Evolutionary conservation across 2,329 filamentous ascomycete genomes (phyloP).

Genomic region (Fusarium pseudonygamai): DNA sequence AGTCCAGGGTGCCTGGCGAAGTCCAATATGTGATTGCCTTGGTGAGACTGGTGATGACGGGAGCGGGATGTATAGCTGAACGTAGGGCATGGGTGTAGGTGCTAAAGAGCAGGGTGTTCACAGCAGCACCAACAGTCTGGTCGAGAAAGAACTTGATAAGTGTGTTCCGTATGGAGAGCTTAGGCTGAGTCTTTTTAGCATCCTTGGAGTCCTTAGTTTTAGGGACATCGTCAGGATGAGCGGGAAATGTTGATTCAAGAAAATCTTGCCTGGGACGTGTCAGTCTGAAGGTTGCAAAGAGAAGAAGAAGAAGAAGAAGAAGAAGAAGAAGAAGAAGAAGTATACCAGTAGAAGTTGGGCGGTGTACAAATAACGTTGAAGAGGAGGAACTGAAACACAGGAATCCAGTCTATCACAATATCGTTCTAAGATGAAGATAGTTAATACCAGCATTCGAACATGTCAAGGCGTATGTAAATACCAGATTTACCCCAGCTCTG

Average conservation of each 20-base stretch:
- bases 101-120: slow-evolving; percentile 74
- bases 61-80: slow-evolving; percentile 56
- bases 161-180: slow-evolving; percentile 71
- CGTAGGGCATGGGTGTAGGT: slow-evolving; percentile 67
- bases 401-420: slow-evolving; percentile 70
- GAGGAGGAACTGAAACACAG: slow-evolving; percentile 79
- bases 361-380: slow-evolving; percentile 79
- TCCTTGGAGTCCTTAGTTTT: slow-evolving; percentile 47
- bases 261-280: slow-evolving; percentile 71
- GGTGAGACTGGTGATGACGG: slow-evolving; percentile 50
- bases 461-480: neutral
- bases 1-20: slow-evolving; percentile 55
- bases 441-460: neutral
- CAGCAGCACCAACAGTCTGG: slow-evolving; percentile 70
- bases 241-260: slow-evolving; percentile 79
- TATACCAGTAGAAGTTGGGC: slow-evolving; percentile 83
- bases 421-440: slow-evolving; percentile 55
- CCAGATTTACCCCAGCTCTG: slow-evolving; percentile 62
- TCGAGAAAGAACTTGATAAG: slow-evolving; percentile 73
- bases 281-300: slow-evolving; percentile 30
- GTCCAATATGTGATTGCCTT: slow-evolving; percentile 49
- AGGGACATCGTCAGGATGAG: slow-evolving; percentile 58
- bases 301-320: neutral
- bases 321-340: slow-evolving; percentile 12
- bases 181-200: slow-evolving; percentile 45